These are phyloP conservation scores for Cadophora malorum DNA, from an alignment of 2,329 filamentous ascomycete species.

Conservation along the genomic window DNA sequence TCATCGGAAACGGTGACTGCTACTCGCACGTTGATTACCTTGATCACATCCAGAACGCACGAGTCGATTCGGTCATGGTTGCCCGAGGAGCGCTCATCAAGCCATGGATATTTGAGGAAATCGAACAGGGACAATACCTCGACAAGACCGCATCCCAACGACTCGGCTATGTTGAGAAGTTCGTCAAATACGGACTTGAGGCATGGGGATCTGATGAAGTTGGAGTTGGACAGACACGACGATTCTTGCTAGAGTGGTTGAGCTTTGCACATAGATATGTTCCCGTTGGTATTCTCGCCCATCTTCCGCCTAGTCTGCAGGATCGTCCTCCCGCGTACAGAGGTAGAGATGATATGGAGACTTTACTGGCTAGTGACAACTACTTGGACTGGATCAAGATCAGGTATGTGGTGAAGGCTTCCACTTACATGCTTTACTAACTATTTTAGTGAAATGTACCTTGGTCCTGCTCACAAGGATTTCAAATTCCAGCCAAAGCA, in stretches of 20 bases:
- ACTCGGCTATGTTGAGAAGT: constrained; percentile 84
- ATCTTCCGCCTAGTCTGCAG: constrained; percentile 86
- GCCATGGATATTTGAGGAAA: constrained; percentile 98
- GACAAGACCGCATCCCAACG: constrained; percentile 93
- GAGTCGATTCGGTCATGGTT: constrained; percentile 95
- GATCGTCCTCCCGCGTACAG: constrained; percentile 85
- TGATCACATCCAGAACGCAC: constrained; percentile 74
- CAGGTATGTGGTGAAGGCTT: constrained; percentile 65
- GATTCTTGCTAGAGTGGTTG: constrained; percentile 94
- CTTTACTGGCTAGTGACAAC: constrained; percentile 86
- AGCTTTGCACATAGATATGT: constrained; percentile 94
- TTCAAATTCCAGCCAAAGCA: constrained; percentile 98
- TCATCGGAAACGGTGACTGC: constrained; percentile 95
- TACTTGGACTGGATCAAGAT: constrained; percentile 99
- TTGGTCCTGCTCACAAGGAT: constrained; percentile 85
- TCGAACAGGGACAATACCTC: constrained; percentile 87
- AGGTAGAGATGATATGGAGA: constrained; percentile 90
- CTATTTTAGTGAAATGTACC: constrained; percentile 85
- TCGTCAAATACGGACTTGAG: constrained; percentile 87
- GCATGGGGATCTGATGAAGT: constrained; percentile 96
- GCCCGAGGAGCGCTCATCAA: constrained; percentile 96
- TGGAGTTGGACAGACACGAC: constrained; percentile 86
- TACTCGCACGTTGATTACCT: constrained; percentile 92
- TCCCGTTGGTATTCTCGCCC: constrained; percentile 85
- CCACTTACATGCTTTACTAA: constrained; percentile 20